Conservation (phyloP, 805 yeast genomes). For the Myxozyma monticola region DNA sequence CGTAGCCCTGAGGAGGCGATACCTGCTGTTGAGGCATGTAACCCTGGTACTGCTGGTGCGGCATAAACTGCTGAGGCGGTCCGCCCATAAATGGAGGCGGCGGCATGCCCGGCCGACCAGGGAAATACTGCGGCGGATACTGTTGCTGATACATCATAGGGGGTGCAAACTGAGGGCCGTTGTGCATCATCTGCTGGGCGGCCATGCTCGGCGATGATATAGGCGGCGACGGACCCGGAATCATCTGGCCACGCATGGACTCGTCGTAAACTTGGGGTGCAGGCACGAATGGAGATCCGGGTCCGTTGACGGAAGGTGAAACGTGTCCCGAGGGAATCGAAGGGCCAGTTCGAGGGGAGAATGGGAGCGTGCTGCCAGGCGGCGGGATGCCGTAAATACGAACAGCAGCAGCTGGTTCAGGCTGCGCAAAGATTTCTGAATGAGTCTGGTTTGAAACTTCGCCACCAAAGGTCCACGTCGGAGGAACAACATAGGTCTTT, state of each 20-base stretch:
- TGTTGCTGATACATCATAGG: slow-evolving; percentile 22
- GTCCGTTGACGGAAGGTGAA: slow-evolving; percentile 21
- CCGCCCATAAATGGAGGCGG: slow-evolving; percentile 20
- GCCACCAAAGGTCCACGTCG: slow-evolving; percentile 22
- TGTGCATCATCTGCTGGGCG: slow-evolving; percentile 21
- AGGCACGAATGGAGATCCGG: slow-evolving; percentile 17
- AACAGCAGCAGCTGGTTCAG: slow-evolving; percentile 13
- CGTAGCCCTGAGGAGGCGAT: slow-evolving; percentile 21
- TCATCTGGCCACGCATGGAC: slow-evolving; percentile 14
- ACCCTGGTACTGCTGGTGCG: slow-evolving; percentile 10
- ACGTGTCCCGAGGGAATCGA: slow-evolving; percentile 15
- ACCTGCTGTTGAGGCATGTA: slow-evolving; percentile 21
- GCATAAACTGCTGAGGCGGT: slow-evolving; percentile 24
- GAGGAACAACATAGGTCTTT: slow-evolving; percentile 21
- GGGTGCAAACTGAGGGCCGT: slow-evolving; percentile 12
- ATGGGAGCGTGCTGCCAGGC: slow-evolving; percentile 21
- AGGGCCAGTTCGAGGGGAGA: slow-evolving; percentile 23
- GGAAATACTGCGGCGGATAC: slow-evolving; percentile 14
- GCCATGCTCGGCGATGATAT: slow-evolving; percentile 22
- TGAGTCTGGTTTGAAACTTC: slow-evolving; percentile 9
- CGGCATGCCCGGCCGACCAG: slow-evolving; percentile 18
- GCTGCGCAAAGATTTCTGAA: slow-evolving; percentile 15
- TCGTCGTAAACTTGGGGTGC: slow-evolving; percentile 21
- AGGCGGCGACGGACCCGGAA: slow-evolving; percentile 22
- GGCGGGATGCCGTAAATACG: slow-evolving; percentile 21